These are phyloP conservation scores for Globisporangium middletonii DNA, from an alignment of 352 stramenopile species.

Conservation along the genomic window DNA sequence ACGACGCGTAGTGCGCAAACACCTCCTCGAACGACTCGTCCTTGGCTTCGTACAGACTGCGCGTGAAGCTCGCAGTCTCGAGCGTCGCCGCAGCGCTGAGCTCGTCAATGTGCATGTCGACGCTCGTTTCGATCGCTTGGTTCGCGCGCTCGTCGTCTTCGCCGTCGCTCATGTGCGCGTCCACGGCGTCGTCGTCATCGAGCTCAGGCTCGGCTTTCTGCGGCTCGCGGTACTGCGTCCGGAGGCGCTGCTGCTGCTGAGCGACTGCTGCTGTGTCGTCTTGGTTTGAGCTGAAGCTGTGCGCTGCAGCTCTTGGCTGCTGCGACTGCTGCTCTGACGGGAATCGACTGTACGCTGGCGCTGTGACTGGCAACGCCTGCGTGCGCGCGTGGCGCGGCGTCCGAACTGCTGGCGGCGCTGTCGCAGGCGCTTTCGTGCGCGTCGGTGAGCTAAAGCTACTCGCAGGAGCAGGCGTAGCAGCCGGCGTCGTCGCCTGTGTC, in stretches of 20 bases:
- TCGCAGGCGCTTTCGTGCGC: not conserved
- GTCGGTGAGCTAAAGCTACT: not conserved
- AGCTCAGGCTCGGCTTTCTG: conserved; percentile 10
- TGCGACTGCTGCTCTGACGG: not conserved
- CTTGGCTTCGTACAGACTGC: conserved; percentile 31
- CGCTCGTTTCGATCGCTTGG: conserved; percentile 38
- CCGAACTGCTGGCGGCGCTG: not conserved
- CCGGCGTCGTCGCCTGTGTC: not conserved
- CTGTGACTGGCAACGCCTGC: not conserved
- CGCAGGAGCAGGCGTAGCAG: not conserved
- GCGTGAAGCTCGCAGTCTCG: conserved; percentile 21
- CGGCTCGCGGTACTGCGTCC: conserved; percentile 15
- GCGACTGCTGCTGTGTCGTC: no score
- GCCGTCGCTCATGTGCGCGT: conserved; percentile 39
- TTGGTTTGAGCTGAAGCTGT: conserved; percentile 1
- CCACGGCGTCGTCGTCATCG: conserved; percentile 17
- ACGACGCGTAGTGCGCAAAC: conserved; percentile 49
- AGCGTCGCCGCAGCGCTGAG: conserved; percentile 10
- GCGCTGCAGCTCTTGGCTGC: not conserved
- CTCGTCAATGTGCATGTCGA: conserved; percentile 18
- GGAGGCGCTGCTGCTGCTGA: not conserved
- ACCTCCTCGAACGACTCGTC: conserved; percentile 53
- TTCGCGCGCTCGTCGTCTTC: conserved; percentile 20
- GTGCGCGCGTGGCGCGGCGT: not conserved
- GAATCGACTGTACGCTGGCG: not conserved